phyloP scores from a whole-genome alignment of 1,139 yeast genomes.

The Pichia norvegensis region DNA sequence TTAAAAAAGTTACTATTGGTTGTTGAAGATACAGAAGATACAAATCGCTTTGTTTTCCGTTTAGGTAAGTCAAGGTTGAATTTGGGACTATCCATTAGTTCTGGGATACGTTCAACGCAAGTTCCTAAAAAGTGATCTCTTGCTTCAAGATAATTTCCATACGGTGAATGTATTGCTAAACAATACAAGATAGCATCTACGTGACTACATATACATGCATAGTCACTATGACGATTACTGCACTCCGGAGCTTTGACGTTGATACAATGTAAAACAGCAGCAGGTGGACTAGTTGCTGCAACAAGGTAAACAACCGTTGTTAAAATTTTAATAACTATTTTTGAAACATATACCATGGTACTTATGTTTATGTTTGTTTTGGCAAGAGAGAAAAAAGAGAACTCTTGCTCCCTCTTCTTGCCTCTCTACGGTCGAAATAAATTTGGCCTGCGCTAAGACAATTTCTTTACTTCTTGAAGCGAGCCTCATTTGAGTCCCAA shows the following conservation, averaged over 20 bases:
- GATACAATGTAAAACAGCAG: constrained; percentile 34
- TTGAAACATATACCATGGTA: neutral
- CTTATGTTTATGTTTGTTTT: too few species aligned
- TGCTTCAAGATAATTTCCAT: constrained; percentile 40
- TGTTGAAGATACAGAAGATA: neutral
- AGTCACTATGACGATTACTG: constrained; percentile 32
- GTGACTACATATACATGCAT: constrained; percentile 24
- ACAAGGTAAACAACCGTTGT: neutral
- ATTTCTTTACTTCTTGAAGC: too few species aligned
- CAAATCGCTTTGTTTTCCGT: neutral
- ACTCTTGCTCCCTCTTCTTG: too few species aligned
- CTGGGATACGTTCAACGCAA: constrained; percentile 36
- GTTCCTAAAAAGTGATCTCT: constrained; percentile 51
- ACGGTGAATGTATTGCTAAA: constrained; percentile 37
- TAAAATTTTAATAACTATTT: too few species aligned
- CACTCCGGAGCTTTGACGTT: constrained; percentile 34
- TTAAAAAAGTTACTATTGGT: too few species aligned
- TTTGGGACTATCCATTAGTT: constrained; percentile 18
- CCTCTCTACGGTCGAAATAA: too few species aligned
- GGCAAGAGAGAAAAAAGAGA: too few species aligned
- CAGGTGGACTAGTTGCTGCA: constrained; percentile 42
- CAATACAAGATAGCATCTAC: constrained; percentile 36
- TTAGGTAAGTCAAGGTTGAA: constrained; percentile 14
- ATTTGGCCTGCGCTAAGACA: too few species aligned
- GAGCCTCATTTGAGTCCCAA: too few species aligned